Base-by-base conservation (phyloP, 2,329 filamentous ascomycete species). In the Claviceps sp. region DNA sequence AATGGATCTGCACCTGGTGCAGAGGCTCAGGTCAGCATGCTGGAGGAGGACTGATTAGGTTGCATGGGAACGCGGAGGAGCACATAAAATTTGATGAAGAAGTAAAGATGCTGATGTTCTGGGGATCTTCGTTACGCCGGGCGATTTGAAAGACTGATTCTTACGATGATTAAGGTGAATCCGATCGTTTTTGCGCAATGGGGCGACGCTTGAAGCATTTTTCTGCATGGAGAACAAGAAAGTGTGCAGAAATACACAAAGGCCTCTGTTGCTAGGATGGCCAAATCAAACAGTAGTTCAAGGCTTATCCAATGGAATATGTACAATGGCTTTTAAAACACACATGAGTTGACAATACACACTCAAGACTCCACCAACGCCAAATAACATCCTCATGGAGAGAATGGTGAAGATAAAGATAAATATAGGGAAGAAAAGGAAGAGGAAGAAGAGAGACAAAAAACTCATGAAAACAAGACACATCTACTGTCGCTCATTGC, bases 31-130 rank as follows among this genome's bases (percentile, higher is more conserved):
- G 68, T 73, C 16, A 77, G 72, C n/a, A 66, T 64, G 22, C 64
- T 78, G 4, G 74, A 78, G 64, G 74, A 78, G 63, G 74, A 77
- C 52, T 77, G 72, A 59, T 51, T 38, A n/a, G 24, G 24, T n/a
- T 16, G 22, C 11, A 24, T 14, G 24, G 4, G 5, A 16, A 2
- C 13, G 13, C 19, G 19, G 10, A 6, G 39, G 19, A 19, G 26
- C 5, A 38, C 45, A 22, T 51, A 40, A 54, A 46, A 51, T 51
- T 37, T 53, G 38, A 51, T 38, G 41, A 46, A 30, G n/a, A 14
- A 19, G 19, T 17, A 7, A 5, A 19, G 4, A 22, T 11, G 10
- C 8, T 34, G 30, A 34, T 34, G 0, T 34, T 34, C 30, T 34
- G 30, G 10, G 4, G 10, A 34, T 34, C 11, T 34, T 34, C 30